Base-by-base conservation (phyloP, 1,139 yeast genomes). In the Sugiyamaella neomexicana region DNA sequence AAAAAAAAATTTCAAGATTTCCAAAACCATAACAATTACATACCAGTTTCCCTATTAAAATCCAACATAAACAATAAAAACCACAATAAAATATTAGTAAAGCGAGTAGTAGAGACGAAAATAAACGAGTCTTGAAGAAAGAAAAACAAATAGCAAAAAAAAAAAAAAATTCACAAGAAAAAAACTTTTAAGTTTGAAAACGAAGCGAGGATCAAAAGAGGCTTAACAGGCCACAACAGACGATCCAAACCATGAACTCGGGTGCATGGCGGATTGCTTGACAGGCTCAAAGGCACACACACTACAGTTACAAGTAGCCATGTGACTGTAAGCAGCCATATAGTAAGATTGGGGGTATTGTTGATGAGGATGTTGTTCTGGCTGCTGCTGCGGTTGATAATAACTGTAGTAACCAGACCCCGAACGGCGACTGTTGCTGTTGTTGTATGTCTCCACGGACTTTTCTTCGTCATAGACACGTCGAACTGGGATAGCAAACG, bases 271-370 rank as follows among this genome's bases (percentile, higher is more conserved):
- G 6, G 52, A 43, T 9, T 52, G 47, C 16, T 48, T 40, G 13
- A 43, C 36, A 8, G 60, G 60, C 40, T 60, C 63, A 46, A 57
- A 58, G 1, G 54, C 51, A 48, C 63, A 60, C 49, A 58, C 36
- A 40, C 55, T 57, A 45, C 63, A 60, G 36, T 56, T 59, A 54
- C 63, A 60, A 2, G 62, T 53, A 13, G 59, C 58, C 54, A 58
- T 43, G 42, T 58, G 56, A 48, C 56, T 59, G 50, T 55, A 60
- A 2, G 62, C 59, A 25, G 62, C 49, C 50, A 60, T 57, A 53
- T 60, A 60, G 36, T 54, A 58, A 1, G 63, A 58, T 17, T 54
- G 46, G 25, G 56, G 44, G 44, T 47, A 47, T 39, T 47, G 51
- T 12, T 37, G 49, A 34, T 34, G 49, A 36, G 32, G 15, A 12